A percentile compares a stretch with the other conserved stretches of the same genome.
Evolutionary conservation across 495 filamentous ascomycete genomes (phyloP).

Genomic region (Stereocaulon alpinum): DNA sequence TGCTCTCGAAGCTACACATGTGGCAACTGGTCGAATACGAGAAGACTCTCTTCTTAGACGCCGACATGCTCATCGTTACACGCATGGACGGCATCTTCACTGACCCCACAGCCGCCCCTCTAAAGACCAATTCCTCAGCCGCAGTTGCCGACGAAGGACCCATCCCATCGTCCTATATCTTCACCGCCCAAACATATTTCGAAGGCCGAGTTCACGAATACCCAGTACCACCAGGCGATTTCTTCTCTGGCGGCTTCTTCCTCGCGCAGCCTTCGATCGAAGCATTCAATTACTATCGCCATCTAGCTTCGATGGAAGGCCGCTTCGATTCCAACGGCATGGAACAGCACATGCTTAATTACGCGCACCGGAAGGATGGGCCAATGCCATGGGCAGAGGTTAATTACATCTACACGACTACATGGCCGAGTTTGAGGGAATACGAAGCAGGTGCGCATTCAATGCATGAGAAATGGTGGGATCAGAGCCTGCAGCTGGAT

Average conservation of each 20-base stretch:
- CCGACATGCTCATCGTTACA: conserved; percentile 30
- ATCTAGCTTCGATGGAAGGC: conserved; percentile 20
- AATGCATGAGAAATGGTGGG: conserved; percentile 38
- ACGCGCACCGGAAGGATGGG: conserved; percentile 34
- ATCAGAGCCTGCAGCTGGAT: not conserved
- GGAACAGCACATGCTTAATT: conserved; percentile 38
- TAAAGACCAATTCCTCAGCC: not conserved
- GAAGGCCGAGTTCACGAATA: conserved; percentile 23
- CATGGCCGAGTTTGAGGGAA: conserved; percentile 30
- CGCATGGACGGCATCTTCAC: conserved; percentile 34
- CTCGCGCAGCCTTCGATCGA: conserved; percentile 27
- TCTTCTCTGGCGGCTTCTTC: conserved; percentile 34
- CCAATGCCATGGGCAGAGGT: conserved; percentile 36
- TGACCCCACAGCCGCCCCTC: conserved; percentile 20
- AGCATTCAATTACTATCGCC: conserved; percentile 33
- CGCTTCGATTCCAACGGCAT: conserved; percentile 27
- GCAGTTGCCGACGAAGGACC: conserved; percentile 19
- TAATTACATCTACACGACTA: conserved; percentile 25
- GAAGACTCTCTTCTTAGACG: conserved; percentile 36
- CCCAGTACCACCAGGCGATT: conserved; percentile 24
- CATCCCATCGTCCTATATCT: conserved; percentile 29
- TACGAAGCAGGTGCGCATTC: conserved; percentile 27
- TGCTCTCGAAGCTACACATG: conserved; percentile 33
- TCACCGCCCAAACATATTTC: conserved; percentile 24
- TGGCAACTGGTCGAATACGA: conserved; percentile 35